These are phyloP conservation scores for Phytophthora crassamura DNA, from an alignment of 352 stramenopile genomes.

Conservation along the genomic window DNA sequence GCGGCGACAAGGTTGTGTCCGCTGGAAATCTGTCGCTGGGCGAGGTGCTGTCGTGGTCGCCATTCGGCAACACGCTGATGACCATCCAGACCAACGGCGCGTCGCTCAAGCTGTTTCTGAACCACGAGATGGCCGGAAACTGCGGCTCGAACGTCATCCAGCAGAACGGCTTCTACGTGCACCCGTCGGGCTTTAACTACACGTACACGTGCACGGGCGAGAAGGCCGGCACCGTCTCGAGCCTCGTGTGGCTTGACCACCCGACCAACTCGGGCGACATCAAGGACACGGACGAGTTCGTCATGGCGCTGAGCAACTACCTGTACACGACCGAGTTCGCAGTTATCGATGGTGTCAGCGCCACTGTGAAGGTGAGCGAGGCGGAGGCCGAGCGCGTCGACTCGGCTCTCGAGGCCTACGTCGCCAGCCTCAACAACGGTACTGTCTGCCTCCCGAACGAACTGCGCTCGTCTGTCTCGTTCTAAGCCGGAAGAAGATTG, in stretches of 20 bases:
- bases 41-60: conserved; percentile 66
- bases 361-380: conserved; percentile 50
- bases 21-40: conserved; percentile 60
- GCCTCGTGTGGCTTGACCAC: conserved; percentile 65
- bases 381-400: conserved; percentile 61
- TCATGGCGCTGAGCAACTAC: conserved; percentile 64
- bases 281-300: conserved; percentile 62
- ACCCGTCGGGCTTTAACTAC: conserved; percentile 74
- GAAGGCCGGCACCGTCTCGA: conserved; percentile 45
- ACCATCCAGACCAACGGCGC: conserved; percentile 62
- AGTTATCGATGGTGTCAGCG: conserved; percentile 39
- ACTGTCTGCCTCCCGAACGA: conserved; percentile 31
- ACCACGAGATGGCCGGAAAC: conserved; percentile 51
- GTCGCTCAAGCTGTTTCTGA: conserved; percentile 69
- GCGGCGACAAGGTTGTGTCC: conserved; percentile 63
- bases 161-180: conserved; percentile 72
- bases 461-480: conserved; percentile 34
- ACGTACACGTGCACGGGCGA: conserved; percentile 62
- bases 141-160: conserved; percentile 55
- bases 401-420: conserved; percentile 50
- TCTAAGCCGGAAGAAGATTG: conserved; percentile 19
- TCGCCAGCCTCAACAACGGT: conserved; percentile 28
- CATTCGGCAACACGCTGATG: conserved; percentile 74
- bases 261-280: conserved; percentile 55
- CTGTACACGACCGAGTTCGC: conserved; percentile 64